Evolutionary conservation across 768 basidiomycete genomes (phyloP), one percentile per base, ranked within the genome.

Genomic region (Brasilioporus rufonigricans): DNA sequence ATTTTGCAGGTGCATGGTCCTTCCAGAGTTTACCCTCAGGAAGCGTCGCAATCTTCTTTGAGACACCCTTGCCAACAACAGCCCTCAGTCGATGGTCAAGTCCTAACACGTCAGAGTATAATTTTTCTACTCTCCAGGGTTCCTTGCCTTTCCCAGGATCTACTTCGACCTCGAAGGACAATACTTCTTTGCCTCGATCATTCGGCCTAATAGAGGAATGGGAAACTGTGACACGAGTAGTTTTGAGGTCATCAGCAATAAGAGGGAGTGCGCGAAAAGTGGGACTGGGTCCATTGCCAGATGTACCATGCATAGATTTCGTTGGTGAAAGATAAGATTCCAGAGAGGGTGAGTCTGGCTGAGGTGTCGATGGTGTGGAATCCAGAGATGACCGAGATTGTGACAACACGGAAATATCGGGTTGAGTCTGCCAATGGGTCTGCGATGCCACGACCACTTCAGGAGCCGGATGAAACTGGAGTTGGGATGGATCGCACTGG

Each of bases 1-100:
- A 91, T 76, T 91, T 95, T 27, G 91, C 92, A 29, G 96, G 96
- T 0, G 95, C 94, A 70, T 96, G 93, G 73, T 98, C 97, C 71
- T 85, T 95, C 91, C 96, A 98, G 10, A 97, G 76, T 71, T 87
- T 89, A 24, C 91, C 91, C 69, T 99, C 97, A 2, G 97, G 97
- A 53, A 99, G 71, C 50, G 73, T 77, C 19, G 78, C 85, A 45
- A 98, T 85, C 72, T 83, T 90, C 77, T 93, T 94, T 40, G 78
- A 81, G 19, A 89, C 75, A 47, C 80, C 81, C 68, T 85, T 87
- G 14, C 86, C 84, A 21, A 76, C 64, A 23, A 61, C 58, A 21
- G 68, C 64, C 50, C 91, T 83, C 48, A 98, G 80, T 24, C 86
- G 80, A 57, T 85, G 80, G 65, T 99, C 97, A 38, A 99, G 76